phyloP scores from a whole-genome alignment of 495 filamentous ascomycete genomes.

The Xylaria palmicola region DNA sequence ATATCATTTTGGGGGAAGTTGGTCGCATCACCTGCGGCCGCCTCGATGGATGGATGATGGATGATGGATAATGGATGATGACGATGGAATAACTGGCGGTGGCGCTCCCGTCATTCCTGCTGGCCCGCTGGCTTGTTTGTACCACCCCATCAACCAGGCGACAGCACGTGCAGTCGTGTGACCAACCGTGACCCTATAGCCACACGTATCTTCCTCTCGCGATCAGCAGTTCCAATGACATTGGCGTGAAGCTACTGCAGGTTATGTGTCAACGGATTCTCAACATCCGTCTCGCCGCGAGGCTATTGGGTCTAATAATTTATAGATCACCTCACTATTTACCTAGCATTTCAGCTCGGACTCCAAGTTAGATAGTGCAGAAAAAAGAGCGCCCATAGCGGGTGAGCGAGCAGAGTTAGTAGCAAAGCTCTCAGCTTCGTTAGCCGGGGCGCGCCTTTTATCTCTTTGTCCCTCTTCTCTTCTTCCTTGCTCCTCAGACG shows the following conservation, averaged over 20 bases:
- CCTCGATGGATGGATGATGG: not conserved
- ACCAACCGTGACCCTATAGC: not conserved
- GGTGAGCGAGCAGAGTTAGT: no score
- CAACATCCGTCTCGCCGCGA: not conserved
- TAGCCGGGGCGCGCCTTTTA: no score
- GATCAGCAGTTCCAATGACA: constrained; percentile 2
- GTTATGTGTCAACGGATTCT: not conserved
- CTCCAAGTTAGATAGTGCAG: no score
- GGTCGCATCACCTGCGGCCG: constrained; percentile 12
- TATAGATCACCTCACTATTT: not conserved
- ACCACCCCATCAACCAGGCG: not conserved
- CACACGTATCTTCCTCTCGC: not conserved
- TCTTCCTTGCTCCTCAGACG: no score
- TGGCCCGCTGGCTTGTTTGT: not conserved
- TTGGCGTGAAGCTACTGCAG: constrained; percentile 7
- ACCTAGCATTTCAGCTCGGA: not conserved
- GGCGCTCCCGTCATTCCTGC: not conserved
- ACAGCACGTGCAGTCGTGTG: not conserved
- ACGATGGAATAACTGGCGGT: no score
- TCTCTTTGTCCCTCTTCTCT: no score
- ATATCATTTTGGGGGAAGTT: not conserved
- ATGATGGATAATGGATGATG: no score
- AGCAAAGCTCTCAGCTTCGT: not conserved
- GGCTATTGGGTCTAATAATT: not conserved
- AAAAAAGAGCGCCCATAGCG: no score